phyloP scores from a whole-genome alignment of 306 rosid species.

The Quercus aquifolioides region DNA sequence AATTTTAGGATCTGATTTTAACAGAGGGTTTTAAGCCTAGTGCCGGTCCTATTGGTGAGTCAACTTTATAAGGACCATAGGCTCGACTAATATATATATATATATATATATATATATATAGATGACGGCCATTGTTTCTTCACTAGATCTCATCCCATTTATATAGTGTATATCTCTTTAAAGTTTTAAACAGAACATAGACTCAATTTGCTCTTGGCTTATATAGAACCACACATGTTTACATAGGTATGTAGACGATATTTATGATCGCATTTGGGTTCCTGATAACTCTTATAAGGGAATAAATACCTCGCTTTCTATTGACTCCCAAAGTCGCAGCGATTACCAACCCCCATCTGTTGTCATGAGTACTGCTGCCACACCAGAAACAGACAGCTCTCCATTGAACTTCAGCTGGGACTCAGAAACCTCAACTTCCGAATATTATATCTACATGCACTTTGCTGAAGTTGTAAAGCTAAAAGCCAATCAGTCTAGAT shows the following conservation, averaged over 20 bases:
- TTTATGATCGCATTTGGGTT: conserved; percentile 30
- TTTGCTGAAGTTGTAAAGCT: conserved; percentile 26
- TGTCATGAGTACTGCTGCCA: conserved; percentile 34
- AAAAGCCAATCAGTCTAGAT: conserved; percentile 20
- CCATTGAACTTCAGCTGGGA: conserved; percentile 5
- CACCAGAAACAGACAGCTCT: background rate
- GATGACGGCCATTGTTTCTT: too few relatives aligned
- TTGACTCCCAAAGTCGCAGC: background rate
- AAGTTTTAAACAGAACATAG: background rate
- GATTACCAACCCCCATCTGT: conserved; percentile 11
- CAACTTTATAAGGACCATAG: too few relatives aligned
- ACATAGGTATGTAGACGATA: conserved; percentile 36
- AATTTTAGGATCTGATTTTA: too few relatives aligned
- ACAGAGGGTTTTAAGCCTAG: too few relatives aligned
- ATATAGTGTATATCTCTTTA: too few relatives aligned
- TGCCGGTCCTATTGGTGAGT: too few relatives aligned
- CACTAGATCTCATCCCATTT: too few relatives aligned
- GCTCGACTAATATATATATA: too few relatives aligned
- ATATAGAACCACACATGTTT: background rate
- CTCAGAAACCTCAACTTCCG: background rate
- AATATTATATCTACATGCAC: conserved; percentile 21
- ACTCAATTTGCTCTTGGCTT: background rate
- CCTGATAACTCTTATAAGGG: fast-evolving
- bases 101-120: too few relatives aligned
- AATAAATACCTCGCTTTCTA: background rate